Conservation (phyloP, 139 green algal species). For the Chlorella sp. region DNA sequence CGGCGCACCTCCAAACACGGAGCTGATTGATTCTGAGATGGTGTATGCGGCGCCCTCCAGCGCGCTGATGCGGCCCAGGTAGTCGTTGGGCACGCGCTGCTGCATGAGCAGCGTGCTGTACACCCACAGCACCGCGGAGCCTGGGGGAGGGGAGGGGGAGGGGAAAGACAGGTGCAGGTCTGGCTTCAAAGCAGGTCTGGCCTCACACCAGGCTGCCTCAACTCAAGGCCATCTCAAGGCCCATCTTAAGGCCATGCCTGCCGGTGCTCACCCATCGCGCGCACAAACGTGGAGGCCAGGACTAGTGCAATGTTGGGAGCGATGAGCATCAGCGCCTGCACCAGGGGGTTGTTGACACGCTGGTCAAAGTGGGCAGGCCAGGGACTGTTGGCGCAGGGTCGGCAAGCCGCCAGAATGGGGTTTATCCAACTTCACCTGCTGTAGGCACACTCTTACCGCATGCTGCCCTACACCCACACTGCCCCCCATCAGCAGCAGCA, state of each 20-base stretch:
- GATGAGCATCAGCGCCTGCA: slow-evolving; percentile 23
- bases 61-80: slow-evolving; percentile 42
- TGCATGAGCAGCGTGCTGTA: slow-evolving; percentile 60
- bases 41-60: slow-evolving; percentile 55
- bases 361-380: no score
- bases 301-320: slow-evolving; percentile 38
- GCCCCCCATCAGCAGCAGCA: no score
- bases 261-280: slow-evolving; percentile 31
- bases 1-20: slow-evolving; percentile 7
- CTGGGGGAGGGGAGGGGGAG: background rate
- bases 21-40: slow-evolving; percentile 10
- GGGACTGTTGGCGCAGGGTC: no score
- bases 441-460: no score
- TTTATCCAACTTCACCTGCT: no score
- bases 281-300: slow-evolving; percentile 34
- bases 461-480: no score
- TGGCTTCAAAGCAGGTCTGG: background rate
- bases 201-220: background rate
- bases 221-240: no score
- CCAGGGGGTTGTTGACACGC: no score
- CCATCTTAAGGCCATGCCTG: no score
- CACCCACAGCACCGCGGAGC: slow-evolving; percentile 50
- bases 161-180: background rate
- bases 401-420: no score
- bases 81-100: slow-evolving; percentile 40